phyloP scores from a whole-genome alignment of 129 eudicot species.

The Arctium lappa region DNA sequence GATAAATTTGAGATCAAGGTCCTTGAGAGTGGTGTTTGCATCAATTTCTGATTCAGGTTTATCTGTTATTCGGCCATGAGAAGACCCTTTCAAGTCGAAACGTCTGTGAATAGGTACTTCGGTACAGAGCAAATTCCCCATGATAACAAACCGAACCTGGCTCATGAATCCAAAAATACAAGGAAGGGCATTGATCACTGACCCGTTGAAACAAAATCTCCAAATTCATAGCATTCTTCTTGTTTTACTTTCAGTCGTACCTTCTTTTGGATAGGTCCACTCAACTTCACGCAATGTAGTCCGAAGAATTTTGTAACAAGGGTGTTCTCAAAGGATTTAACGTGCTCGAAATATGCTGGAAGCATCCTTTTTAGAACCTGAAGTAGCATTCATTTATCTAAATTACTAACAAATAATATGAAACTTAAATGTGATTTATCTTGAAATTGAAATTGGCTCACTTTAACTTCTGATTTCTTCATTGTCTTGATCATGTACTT shows the following conservation, averaged over 20 bases:
- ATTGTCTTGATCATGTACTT: conserved; percentile 95
- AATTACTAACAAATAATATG: neutral
- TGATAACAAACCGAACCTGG: conserved; percentile 88
- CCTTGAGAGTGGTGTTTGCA: conserved; percentile 85
- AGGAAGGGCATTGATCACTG: neutral
- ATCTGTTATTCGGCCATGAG: conserved; percentile 81
- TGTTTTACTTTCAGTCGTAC: conserved; percentile 20
- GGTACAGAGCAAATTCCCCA: conserved; percentile 85
- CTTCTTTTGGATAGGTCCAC: conserved; percentile 88
- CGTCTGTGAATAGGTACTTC: conserved; percentile 77
- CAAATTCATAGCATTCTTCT: neutral
- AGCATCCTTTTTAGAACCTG: conserved; percentile 93
- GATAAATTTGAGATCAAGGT: conserved; percentile 78
- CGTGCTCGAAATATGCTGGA: conserved; percentile 83
- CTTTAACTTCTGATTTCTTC: conserved; percentile 92
- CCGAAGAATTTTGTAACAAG: conserved; percentile 82
- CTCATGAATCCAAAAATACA: conserved; percentile 15
- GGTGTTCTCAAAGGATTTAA: conserved; percentile 70
- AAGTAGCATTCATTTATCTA: neutral
- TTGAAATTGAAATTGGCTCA: conserved; percentile 32
- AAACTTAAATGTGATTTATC: neutral
- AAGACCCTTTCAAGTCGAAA: conserved; percentile 92
- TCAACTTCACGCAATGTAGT: conserved; percentile 89
- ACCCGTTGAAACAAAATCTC: conserved; percentile 10
- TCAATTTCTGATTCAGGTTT: conserved; percentile 81